Evolutionary conservation across 2,329 filamentous ascomycete genomes (phyloP), one percentile per base, ranked within the genome.

Genomic region (Claviceps citrina): DNA sequence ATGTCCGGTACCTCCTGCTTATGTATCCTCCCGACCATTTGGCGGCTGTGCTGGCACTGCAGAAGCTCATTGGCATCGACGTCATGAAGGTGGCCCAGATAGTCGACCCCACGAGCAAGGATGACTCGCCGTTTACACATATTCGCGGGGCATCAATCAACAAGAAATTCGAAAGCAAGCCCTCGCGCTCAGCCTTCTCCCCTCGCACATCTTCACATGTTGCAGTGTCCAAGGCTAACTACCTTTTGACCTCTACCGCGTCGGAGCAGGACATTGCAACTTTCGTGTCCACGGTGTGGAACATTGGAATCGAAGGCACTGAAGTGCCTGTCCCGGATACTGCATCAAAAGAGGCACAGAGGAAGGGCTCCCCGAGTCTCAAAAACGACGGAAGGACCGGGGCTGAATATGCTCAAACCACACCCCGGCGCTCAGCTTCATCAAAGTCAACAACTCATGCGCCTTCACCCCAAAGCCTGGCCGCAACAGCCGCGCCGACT

Each of bases 81-180:
- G 50, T 73, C 18, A 61, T 79, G 55, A 76, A 73, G 51, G 64
- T 79, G 5, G 72, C 70, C 3, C 71, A 72, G 9, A 67, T 79
- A 27, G 53, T 78, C 8, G 61, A 70, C 43, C 53, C 66, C 8
- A 58, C 60, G 13, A 58, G 56, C 44, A 54, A 54, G 19, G 58
- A 62, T 7, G 47, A 53, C 5, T 47, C 55, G 2, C 58, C 59
- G 0, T 64, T 65, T 42, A 63, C 53, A 2, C 59, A 65, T 31
- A 49, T 64, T n/a, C 56, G 60, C 4, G 61, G 61, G 0, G 50
- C 47, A 15, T 56, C 54, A 5, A 52, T 59, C 27, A 31, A 34
- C 24, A 51, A 45, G 22, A 47, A 51, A 27, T 47, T 54, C 2
- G 49, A 53, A 28, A 44, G 41, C 30, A 48, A 45, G 34, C 32